Conservation (phyloP, 1,139 yeast genomes). For the Chernovozyma aurita region DNA sequence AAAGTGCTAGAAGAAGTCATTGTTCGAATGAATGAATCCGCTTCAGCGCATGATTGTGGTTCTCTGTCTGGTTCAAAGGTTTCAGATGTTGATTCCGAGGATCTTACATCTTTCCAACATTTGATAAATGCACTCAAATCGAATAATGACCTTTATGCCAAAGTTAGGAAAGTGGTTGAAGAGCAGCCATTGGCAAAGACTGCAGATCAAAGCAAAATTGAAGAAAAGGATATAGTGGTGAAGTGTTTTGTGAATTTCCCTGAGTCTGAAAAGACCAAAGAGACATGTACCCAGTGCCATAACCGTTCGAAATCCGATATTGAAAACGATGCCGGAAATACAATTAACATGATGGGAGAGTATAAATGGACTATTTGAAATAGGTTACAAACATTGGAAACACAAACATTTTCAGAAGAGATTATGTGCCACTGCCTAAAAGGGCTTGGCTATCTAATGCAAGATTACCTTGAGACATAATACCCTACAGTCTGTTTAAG, state of each 20-base stretch:
- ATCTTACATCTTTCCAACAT: background rate
- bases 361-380: slow-evolving; percentile 25
- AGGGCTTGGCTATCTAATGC: too few relatives aligned
- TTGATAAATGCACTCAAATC: background rate
- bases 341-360: slow-evolving; percentile 29
- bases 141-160: background rate
- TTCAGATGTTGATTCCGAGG: background rate
- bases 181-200: background rate
- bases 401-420: background rate
- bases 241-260: slow-evolving; percentile 2
- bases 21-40: background rate
- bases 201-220: background rate
- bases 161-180: background rate
- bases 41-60: background rate
- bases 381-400: too few relatives aligned
- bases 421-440: too few relatives aligned
- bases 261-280: background rate
- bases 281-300: slow-evolving; percentile 3
- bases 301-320: background rate
- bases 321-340: slow-evolving; percentile 12
- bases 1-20: background rate
- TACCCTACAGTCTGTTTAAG: too few relatives aligned
- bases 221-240: slow-evolving; percentile 1
- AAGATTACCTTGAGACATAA: too few relatives aligned
- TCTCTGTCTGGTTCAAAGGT: background rate